Evolutionary conservation across 345 rosid genomes (phyloP), one percentile per base, ranked within the genome.

Genomic region (Microcos paniculata): DNA sequence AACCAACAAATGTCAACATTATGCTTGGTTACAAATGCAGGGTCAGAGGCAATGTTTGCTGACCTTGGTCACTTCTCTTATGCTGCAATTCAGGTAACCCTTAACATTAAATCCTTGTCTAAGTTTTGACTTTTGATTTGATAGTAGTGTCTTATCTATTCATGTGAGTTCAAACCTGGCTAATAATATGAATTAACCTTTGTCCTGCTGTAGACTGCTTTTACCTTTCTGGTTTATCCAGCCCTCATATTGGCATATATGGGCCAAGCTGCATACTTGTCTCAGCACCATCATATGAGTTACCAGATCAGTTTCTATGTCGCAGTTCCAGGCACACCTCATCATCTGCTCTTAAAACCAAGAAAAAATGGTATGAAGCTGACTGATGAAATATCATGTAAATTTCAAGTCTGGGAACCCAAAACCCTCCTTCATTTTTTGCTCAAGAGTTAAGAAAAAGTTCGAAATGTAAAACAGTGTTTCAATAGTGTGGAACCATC

Each of bases 31-130:
- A 4, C 49, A 10, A 53, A 14, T 91, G 82, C 91, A 96, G 99
- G 99, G 56, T 92, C 98, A 0, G 99, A 96, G 83, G 99, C 99
- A 38, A 96, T 96, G 99, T 96, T 94, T 87, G 97, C 99, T 81
- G 99, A 96, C 88, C 97, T 96, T 75, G 99, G 99, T 69, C 99
- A 96, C 85, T 96, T 96, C 90, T 87, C 92, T 62, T 96, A 94
- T 59, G 80, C 87, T 56, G 98, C 99, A 80, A 94, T 96, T 82
- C 99, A 92, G 92, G 98, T 74, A 72, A 57, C 80, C 73, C 73
- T n/a, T 43, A 59, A 10, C 46, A 48, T 24, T 30, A n/a, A 24
- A 40, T 55, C 31, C 18, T 30, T 35, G 14, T 46, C 23, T 10
- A 8, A 61, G 18, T 43, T 58, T 38, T 57, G 6, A 67, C 21